phyloP scores from a whole-genome alignment of 176 grass and related monocot species.

The Triticum aestivum region DNA sequence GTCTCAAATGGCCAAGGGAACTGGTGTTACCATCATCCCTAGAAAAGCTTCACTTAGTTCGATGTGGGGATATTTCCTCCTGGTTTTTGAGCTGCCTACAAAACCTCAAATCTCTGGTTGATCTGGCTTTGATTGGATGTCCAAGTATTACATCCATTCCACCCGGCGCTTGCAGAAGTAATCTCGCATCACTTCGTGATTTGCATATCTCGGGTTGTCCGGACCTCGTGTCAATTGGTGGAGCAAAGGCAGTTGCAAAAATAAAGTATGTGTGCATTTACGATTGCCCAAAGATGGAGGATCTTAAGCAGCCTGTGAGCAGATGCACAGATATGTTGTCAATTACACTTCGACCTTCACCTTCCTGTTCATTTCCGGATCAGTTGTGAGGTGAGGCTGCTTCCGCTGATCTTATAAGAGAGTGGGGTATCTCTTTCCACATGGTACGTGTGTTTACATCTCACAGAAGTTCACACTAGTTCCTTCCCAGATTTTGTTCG shows the following conservation, averaged over 20 bases:
- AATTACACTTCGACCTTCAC: too few species aligned
- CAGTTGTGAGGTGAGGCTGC: background rate
- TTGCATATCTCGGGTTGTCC: rapidly evolving
- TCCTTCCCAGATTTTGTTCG: too few species aligned
- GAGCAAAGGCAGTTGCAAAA: background rate
- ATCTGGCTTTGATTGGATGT: rapidly evolving
- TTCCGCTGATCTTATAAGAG: too few species aligned
- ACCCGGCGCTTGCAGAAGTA: too few species aligned
- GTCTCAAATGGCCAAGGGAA: background rate
- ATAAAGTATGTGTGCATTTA: background rate
- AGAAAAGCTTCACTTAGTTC: rapidly evolving
- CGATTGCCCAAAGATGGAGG: background rate
- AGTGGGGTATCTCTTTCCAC: too few species aligned
- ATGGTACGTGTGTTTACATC: too few species aligned
- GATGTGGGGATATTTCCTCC: background rate
- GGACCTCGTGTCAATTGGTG: background rate
- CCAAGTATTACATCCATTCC: too few species aligned
- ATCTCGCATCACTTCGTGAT: too few species aligned
- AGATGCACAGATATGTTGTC: too few species aligned
- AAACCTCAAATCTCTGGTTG: background rate
- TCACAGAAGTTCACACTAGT: too few species aligned
- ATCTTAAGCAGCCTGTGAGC: background rate
- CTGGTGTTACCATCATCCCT: background rate
- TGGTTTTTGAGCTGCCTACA: background rate
- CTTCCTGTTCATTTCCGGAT: too few species aligned